Conservation (phyloP, 805 yeast species). For the Ogataea nakhonphanomensis region DNA sequence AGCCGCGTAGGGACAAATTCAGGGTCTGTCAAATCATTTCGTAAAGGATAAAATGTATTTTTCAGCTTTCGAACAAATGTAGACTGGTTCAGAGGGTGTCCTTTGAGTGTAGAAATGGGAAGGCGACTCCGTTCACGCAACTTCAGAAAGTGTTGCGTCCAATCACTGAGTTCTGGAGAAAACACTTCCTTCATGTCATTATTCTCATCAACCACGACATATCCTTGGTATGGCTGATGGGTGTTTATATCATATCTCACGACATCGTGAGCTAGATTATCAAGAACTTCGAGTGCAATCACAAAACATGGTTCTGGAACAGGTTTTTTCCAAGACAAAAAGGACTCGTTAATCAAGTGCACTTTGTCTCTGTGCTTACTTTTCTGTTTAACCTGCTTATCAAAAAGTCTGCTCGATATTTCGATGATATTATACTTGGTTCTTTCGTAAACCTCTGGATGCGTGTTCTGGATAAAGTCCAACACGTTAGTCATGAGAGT, state of each 20-base stretch:
- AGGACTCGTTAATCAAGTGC: conserved; percentile 67
- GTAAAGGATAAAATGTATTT: conserved; percentile 58
- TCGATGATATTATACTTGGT: conserved; percentile 72
- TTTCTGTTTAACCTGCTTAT: conserved; percentile 43
- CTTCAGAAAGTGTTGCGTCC: conserved; percentile 53
- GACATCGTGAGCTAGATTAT: conserved; percentile 79
- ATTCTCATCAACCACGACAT: conserved; percentile 65
- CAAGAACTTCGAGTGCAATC: conserved; percentile 79
- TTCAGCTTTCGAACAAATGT: conserved; percentile 38
- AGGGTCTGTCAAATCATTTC: conserved; percentile 63
- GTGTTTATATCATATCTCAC: conserved; percentile 69
- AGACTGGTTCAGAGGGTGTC: conserved; percentile 63
- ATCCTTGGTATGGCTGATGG: conserved; percentile 70
- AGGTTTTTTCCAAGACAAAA: conserved; percentile 64
- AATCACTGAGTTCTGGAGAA: conserved; percentile 56
- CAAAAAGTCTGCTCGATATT: conserved; percentile 60
- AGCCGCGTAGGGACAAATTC: conserved; percentile 82
- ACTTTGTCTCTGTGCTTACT: conserved; percentile 50
- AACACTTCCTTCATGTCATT: conserved; percentile 77
- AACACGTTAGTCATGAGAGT: conserved; percentile 75
- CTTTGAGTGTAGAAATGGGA: conserved; percentile 30
- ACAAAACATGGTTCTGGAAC: conserved; percentile 70
- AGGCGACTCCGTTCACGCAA: conserved; percentile 47
- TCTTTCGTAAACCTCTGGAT: conserved; percentile 70
- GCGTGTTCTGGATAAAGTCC: conserved; percentile 54